phyloP scores from a whole-genome alignment of 352 stramenopile genomes.

The Phytophthora sp. region DNA sequence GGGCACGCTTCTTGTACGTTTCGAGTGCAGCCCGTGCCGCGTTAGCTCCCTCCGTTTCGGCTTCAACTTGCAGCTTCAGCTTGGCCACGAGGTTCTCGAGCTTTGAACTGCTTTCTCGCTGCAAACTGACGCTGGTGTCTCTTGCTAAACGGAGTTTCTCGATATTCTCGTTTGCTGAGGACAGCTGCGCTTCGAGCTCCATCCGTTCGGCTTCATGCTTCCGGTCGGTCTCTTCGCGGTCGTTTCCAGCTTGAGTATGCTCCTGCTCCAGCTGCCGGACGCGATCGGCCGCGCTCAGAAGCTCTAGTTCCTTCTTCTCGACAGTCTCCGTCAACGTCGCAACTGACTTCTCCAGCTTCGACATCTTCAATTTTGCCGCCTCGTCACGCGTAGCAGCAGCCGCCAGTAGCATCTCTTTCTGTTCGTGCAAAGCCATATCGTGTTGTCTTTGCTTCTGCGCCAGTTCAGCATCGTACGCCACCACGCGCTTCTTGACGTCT shows the following conservation, averaged over 20 bases:
- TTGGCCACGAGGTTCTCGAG: slow-evolving; percentile 37
- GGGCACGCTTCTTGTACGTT: slow-evolving; percentile 81
- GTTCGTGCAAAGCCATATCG: slow-evolving; percentile 28
- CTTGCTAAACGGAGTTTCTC: slow-evolving; percentile 37
- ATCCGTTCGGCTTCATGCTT: slow-evolving; percentile 31
- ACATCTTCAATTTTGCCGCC: slow-evolving; percentile 25
- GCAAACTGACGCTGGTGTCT: slow-evolving; percentile 20
- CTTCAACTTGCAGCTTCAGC: slow-evolving; percentile 44
- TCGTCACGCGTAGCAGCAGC: slow-evolving; percentile 21
- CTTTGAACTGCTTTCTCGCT: slow-evolving; percentile 26
- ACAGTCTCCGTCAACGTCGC: slow-evolving; percentile 22
- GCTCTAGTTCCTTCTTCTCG: slow-evolving; percentile 36
- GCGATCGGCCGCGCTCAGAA: slow-evolving; percentile 11
- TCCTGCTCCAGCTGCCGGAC: slow-evolving; percentile 25
- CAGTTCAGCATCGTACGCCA: slow-evolving; percentile 40
- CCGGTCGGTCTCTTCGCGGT: slow-evolving; percentile 15
- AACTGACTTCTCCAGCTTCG: slow-evolving; percentile 33
- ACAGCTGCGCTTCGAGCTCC: slow-evolving; percentile 40
- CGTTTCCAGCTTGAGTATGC: slow-evolving; percentile 19
- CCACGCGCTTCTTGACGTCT: slow-evolving; percentile 33
- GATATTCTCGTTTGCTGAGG: slow-evolving; percentile 40
- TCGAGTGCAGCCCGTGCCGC: slow-evolving; percentile 66
- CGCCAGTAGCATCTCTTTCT: slow-evolving; percentile 29
- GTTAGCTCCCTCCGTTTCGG: slow-evolving; percentile 58
- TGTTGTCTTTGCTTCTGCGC: slow-evolving; percentile 18